Base-by-base conservation (phyloP, 2,329 filamentous ascomycete species). In the Trichoderma atroviride region DNA sequence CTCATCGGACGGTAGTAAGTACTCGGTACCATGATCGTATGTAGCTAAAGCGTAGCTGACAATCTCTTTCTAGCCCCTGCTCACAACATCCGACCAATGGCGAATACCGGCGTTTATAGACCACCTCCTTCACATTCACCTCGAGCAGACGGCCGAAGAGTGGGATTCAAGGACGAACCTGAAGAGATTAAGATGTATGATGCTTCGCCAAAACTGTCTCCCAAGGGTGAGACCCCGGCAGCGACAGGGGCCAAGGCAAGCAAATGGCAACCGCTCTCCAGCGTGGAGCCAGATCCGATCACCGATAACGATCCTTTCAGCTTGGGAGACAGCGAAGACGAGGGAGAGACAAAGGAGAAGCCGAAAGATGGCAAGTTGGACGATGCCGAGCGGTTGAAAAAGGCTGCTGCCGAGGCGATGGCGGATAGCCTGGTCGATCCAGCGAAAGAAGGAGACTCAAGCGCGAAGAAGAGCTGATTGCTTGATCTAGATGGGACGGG, bases 211-310 rank as follows among this genome's bases (percentile, higher is more conserved):
- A 84, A 78, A 78, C 81, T 82, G 64, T 84, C 80, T 33, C 83
- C 83, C 73, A 89, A 85, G 80, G 88, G 85, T 77, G 75, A 78
- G 35, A 76, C 81, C 40, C 77, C 78, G 29, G 78, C 83, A n/a
- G 83, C 78, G 22, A 78, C 83, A n/a, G 83, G 85, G 59, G 81
- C 83, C 73, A 96, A 94, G 82, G 81, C 88, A 57, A 97, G 94
- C 86, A 99, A 99, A 83, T 99, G 96, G 96, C 95, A 99, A 80
- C 95, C 96, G 11, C 83, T 99, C 74, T 93, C 94, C 14, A 87
- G 91, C 0, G 89, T 97, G 16, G 72, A 96, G 61, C 93, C 94
- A 1, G 91, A 88, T 72, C 94, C 95, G 16, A 91, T 97, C 71
- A 86, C 87, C 14, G 94, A 98, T 74, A 95, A 97, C 75, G 96